phyloP scores from a whole-genome alignment of 768 basidiomycete genomes.

The Suillus variegatus region DNA sequence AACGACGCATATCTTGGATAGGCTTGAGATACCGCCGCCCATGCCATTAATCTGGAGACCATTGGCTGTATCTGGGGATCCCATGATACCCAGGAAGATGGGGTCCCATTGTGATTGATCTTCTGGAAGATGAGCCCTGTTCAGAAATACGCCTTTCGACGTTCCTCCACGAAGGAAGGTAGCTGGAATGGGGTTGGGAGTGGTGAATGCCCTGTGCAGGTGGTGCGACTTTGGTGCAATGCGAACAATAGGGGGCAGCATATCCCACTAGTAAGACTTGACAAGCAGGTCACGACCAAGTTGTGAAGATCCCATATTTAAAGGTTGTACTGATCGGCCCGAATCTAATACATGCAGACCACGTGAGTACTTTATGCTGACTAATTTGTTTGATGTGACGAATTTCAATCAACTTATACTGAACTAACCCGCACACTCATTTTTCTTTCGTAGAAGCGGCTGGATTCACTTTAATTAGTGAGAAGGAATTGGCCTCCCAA shows the following conservation, averaged over 20 bases:
- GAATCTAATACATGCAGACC: neutral
- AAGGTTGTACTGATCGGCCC: no score
- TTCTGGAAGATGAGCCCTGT: constrained; percentile 51
- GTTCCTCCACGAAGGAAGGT: constrained; percentile 72
- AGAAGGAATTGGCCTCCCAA: constrained; percentile 22
- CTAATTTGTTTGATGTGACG: neutral
- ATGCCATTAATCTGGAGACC: constrained; percentile 78
- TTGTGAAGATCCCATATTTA: no score
- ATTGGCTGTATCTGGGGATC: constrained; percentile 72
- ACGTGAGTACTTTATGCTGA: neutral
- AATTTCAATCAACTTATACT: neutral
- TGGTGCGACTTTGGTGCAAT: neutral
- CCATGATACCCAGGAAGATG: constrained; percentile 75
- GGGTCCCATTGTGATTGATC: constrained; percentile 53
- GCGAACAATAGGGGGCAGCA: neutral
- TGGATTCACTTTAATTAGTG: constrained; percentile 11
- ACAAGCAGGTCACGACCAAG: neutral
- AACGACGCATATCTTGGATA: constrained; percentile 75
- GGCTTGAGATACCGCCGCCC: constrained; percentile 76
- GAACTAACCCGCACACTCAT: constrained; percentile 4
- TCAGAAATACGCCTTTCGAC: constrained; percentile 75
- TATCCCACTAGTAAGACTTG: neutral
- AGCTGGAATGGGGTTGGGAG: constrained; percentile 13
- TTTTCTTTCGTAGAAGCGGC: constrained; percentile 6
- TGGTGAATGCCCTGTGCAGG: neutral